Evolutionary conservation across 352 stramenopile genomes (phyloP), one percentile per base, ranked within the genome.

Genomic region (Phytophthora lateralis): DNA sequence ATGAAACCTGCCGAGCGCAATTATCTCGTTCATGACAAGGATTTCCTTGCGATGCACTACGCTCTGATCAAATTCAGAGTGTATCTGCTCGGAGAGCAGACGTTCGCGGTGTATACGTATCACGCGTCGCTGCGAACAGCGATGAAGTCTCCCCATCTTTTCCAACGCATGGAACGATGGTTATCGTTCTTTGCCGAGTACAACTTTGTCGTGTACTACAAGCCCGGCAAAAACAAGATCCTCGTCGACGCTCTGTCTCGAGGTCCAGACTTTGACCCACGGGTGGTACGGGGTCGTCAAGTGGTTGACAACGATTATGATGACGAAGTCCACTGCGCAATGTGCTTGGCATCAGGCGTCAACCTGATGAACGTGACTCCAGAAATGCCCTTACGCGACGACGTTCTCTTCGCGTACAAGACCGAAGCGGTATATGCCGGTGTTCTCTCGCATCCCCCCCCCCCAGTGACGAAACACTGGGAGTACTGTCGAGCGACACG

Each of bases 31-130:
- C n/a, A n/a, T 4, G 4, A 29, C 2, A 34, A 42, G 8, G 9
- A 27, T 11, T 17, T 55, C 10, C 47, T 55, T 12, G 32, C 47
- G 14, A 45, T 55, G 47, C 41, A 17, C 10, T 55, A 55, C 15
- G 47, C 47, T 8, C 32, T 55, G 9, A 34, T 55, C 30, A 55
- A 55, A 14, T 35, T 35, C 30, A 11, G 15, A 26, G 18, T 46
- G 3, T 24, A 46, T 15, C 39, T 46, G 8, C 39, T 46, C 4
- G 18, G 39, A 14, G 18, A 20, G 0, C 18, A 46, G 39, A 20
- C 18, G 6, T 46, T 46, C 21, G 39, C 6, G 14, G 20, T 43
- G 9, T 43, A 20, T n/a, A 24, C 37, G 11, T 6, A 43, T 20
- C 37, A 43, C 37, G n/a, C 37, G 6, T 43, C 37, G 4, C n/a